Base-by-base conservation (phyloP, 176 grass and related monocot species). In the Stipa capillata region DNA sequence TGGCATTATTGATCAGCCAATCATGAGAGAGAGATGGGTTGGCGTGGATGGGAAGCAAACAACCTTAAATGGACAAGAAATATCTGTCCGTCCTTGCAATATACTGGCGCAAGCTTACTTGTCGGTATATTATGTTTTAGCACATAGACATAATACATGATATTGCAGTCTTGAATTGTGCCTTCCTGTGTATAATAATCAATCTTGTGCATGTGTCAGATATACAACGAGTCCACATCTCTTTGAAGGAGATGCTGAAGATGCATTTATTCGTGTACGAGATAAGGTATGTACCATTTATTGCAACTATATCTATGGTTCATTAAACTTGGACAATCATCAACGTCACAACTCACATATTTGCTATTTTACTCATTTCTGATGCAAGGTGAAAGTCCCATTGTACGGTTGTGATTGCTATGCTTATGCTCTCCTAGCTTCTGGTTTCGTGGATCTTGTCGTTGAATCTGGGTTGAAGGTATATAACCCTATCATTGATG, bases 391-490 rank as follows among this genome's bases (percentile, higher is more conserved):
- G 45, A 98, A 98, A 89, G 95, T 94, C 34, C 95, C 89, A 85
- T 69, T 94, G 12, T 98, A 98, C 81, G 95, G 95, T 37, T 98
- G 95, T 64, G 95, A 98, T 94, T 98, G 95, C 48, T 98, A 98
- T 56, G 92, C 95, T 62, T 98, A 98, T 76, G 92, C 95, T 77
- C 90, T 97, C 68, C 85, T 94, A 65, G 91, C 92, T 55, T 92
- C 95, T 83, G 90, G 95, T 45, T 90, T 87, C 85, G 95, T 92
- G 12, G 92, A 98, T 79, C 85, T 98, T 90, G 90, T 94, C 74
- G 85, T 97, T 59, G 95, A 98, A 84, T 92, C 95, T 8, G 92
- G 92, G 31, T 85, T 98, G 69, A 98, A 98, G 95, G 95, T 94
- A 90, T 94, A 67, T 61, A 20, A 17, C 47, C 27, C 8, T 50